Conservation (phyloP, 2,329 filamentous ascomycete genomes). For the Didymella pinodella region DNA sequence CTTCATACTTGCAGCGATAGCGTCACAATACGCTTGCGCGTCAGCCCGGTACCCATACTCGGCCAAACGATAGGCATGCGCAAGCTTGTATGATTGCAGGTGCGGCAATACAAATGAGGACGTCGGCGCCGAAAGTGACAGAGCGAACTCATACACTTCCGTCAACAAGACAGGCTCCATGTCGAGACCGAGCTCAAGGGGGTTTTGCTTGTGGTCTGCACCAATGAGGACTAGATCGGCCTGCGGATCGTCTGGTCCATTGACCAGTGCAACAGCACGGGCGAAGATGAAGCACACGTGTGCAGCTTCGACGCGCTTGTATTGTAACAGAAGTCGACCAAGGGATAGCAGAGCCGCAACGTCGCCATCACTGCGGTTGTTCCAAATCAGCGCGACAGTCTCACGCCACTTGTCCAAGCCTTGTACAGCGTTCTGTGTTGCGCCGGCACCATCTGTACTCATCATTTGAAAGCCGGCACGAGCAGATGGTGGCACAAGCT, state of each 20-base stretch:
- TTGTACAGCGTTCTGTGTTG: conserved; percentile 76
- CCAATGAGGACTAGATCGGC: conserved; percentile 85
- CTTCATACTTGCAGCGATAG: conserved; percentile 77
- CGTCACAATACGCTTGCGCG: conserved; percentile 90
- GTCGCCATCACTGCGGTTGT: conserved; percentile 86
- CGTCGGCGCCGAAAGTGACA: conserved; percentile 69
- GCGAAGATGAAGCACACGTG: conserved; percentile 95
- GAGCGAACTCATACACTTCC: conserved; percentile 91
- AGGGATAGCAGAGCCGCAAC: conserved; percentile 78
- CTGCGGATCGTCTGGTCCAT: conserved; percentile 81
- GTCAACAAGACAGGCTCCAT: conserved; percentile 90
- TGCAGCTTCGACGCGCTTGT: conserved; percentile 88
- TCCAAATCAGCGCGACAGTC: conserved; percentile 83
- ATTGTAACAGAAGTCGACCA: conserved; percentile 81
- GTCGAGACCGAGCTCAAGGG: conserved; percentile 77
- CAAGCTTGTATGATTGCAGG: conserved; percentile 87
- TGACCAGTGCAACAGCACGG: conserved; percentile 72
- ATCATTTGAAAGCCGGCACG: conserved; percentile 91
- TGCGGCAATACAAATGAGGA: conserved; percentile 73
- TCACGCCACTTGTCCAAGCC: conserved; percentile 95
- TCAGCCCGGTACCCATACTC: conserved; percentile 84
- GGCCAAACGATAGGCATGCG: conserved; percentile 83
- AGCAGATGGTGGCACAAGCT: conserved; percentile 91
- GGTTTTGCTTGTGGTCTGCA: conserved; percentile 77
- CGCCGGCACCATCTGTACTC: conserved; percentile 67